Evolutionary conservation across 2,329 filamentous ascomycete genomes (phyloP), one percentile per base, ranked within the genome.

Genomic region (Colletotrichum abscissum): DNA sequence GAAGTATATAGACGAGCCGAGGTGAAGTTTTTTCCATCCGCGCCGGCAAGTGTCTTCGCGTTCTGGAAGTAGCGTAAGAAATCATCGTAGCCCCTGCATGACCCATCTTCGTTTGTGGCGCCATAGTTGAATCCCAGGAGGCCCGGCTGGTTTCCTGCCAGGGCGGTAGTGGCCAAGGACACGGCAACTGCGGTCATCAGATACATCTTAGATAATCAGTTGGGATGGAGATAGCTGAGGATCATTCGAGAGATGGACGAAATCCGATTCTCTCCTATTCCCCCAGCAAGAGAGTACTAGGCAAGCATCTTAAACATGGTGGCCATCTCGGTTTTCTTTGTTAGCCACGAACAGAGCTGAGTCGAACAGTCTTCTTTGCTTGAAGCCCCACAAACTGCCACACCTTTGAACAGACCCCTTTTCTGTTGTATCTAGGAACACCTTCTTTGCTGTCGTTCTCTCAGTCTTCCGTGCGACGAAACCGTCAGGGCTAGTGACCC

Each of bases 111-210:
- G 42, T 74, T 75, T 2, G 70, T 74, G 38, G 73, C 70, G 49
- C 73, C 73, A 38, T 73, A 75, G 71, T 74, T 74, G 54, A 75
- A 75, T 16, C 73, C 73, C 56, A 70, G 59, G 54, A 74, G 70
- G 8, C 73, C 73, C 49, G 62, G 66, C 65, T 55, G 71, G 14
- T 49, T 30, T 33, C 65, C 60, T 56, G 71, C 71, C 55, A 65
- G 3, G 60, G 57, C 60, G n/a, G 67, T 63, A 55, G 67, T 70
- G 24, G 60, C 71, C 56, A 73, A 28, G 38, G 59, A 30, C 60
- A 56, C 67, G 6, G 52, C 55, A 28, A 73, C 6, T 35, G 56
- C 60, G 9, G 26, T 38, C 42, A 35, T 58, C 24, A 62, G 19
- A 35, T 30, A 66, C 71, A 73, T 73, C 2, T 14, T 67, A 9